Base-by-base conservation (phyloP, 768 basidiomycete genomes). In the Phylloporus sp. region DNA sequence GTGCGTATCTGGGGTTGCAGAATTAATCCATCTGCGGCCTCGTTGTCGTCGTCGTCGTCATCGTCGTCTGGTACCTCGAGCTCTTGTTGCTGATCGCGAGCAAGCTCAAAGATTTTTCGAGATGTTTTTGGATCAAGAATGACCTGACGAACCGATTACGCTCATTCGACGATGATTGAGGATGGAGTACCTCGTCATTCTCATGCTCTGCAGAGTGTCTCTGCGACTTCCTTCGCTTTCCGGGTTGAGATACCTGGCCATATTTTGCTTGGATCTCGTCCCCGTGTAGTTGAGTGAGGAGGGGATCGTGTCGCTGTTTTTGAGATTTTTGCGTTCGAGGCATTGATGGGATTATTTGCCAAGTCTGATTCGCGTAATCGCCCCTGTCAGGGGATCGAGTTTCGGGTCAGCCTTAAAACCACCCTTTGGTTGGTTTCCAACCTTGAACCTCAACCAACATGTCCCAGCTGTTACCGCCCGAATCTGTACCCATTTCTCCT, bases 61-160 rank as follows among this genome's bases (percentile, higher is more conserved):
- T 82, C 80, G 23, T 81, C 79, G 23, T 81, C 79, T 15, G 72
- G 71, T 56, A 80, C 75, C 44, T 81, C 81, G 4, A 94, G 67
- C 61, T 97, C 93, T 63, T 91, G 85, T 68, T 97, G 93, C 67
- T 99, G 95, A 56, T 89, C 85, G 61, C 80, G 77, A 14, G 95
- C 95, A 45, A 99, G 80, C 64, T 93, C 87, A 55, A 99, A 86
- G 39, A 99, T 96, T 56, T 81, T 84, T 49, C 77, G 75, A 0
- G 92, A 95, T 6, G 84, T 86, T 67, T 86, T 90, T 3, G 84
- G 77, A 61, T 92, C 89, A 50, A 93, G 64, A 17, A 82, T 79
- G 35, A 70, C 73, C 90, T 94, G 39, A 17, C 3, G 29, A 11
- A 11, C 22, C 28, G 45, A 44, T 46, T 32, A 52, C 31, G 50